phyloP scores from a whole-genome alignment of 768 basidiomycete species.

The Sporobolomyces pararoseus region DNA sequence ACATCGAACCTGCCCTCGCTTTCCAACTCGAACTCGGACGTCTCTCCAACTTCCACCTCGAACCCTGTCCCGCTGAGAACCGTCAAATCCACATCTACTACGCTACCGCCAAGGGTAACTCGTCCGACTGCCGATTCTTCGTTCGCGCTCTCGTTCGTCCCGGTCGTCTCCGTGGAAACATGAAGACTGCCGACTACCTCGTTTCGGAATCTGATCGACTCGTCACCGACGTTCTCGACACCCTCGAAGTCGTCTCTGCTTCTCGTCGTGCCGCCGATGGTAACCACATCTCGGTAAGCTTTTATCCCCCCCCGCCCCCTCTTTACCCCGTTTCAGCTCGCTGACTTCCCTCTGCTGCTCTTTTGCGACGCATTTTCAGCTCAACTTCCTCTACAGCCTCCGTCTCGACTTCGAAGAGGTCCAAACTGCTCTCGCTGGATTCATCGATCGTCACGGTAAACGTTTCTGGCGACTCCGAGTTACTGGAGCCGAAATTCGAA shows the following conservation, averaged over 20 bases:
- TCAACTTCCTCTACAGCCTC: slow-evolving; percentile 98
- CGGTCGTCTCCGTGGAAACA: slow-evolving; percentile 81
- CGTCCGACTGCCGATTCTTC: slow-evolving; percentile 97
- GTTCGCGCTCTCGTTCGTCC: slow-evolving; percentile 93
- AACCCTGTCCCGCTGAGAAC: slow-evolving; percentile 91
- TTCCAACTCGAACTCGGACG: slow-evolving; percentile 97
- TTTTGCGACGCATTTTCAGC: slow-evolving; percentile 36
- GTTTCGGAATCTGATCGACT: slow-evolving; percentile 97
- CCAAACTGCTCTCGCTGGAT: slow-evolving; percentile 92
- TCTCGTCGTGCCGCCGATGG: slow-evolving; percentile 88
- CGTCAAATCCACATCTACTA: slow-evolving; percentile 98
- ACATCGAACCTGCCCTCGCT: slow-evolving; percentile 95
- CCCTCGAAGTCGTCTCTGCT: slow-evolving; percentile 86
- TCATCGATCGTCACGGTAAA: slow-evolving; percentile 98
- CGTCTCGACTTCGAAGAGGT: slow-evolving; percentile 94
- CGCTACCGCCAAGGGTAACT: slow-evolving; percentile 88
- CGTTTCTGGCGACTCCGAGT: slow-evolving; percentile 96
- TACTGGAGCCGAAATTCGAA: slow-evolving; percentile 94
- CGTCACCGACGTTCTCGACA: slow-evolving; percentile 87
- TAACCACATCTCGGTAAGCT: slow-evolving; percentile 76
- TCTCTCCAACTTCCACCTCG: slow-evolving; percentile 92
- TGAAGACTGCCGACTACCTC: slow-evolving; percentile 96
- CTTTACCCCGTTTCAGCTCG: neutral
- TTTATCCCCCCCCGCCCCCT: neutral
- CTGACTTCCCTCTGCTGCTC: neutral